Base-by-base conservation (phyloP, 192 early-diverging fungal genomes). In the Lunasporangiospora selenospora region DNA sequence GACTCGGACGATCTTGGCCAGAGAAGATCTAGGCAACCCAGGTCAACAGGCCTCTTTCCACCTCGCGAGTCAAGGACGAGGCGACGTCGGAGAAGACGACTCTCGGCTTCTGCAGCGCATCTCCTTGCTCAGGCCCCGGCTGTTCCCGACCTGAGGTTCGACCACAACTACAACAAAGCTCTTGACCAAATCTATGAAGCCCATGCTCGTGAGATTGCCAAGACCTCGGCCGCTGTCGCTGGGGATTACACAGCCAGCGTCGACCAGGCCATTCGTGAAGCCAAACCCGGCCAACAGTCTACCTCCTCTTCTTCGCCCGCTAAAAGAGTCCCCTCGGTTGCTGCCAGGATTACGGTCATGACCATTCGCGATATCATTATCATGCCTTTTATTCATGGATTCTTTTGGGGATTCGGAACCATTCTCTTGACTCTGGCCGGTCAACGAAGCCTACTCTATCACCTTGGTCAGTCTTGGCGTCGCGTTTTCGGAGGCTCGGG, bases 401-500 rank as follows among this genome's bases (percentile, higher is more conserved):
- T 73, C 67, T 63, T 73, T 31, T 73, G 67, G 67, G 67, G 67
- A 19, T 73, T 73, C 33, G 67, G 67, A 8, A 58, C 67, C 0
- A 37, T 73, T 9, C 33, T 73, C 13, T 42, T 73, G 46, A 73
- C 67, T 2, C 33, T 73, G 27, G 60, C 30, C 2, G 34, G 40
- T 24, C 67, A 73, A 45, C 44, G 67, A 32, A 73, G 53, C 32
- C 24, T 73, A 27, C 8, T 43, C 1, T 62, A 53, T 15, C 67
- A 73, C 34, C 10, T 63, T 7, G 37, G 39, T 2, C 31, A 33
- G n/a, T 48, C 60, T 1, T 73, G 52, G 45, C 42, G 31, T n/a
- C 41, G 47, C 5, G 9, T 63, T 15, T 63, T 73, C 58, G 67
- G 67, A 13, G n/a, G n/a, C n/a, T 26, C 23, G 4, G 53, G 41